phyloP scores from a whole-genome alignment of 495 filamentous ascomycete genomes.

The Penicillium soppii region DNA sequence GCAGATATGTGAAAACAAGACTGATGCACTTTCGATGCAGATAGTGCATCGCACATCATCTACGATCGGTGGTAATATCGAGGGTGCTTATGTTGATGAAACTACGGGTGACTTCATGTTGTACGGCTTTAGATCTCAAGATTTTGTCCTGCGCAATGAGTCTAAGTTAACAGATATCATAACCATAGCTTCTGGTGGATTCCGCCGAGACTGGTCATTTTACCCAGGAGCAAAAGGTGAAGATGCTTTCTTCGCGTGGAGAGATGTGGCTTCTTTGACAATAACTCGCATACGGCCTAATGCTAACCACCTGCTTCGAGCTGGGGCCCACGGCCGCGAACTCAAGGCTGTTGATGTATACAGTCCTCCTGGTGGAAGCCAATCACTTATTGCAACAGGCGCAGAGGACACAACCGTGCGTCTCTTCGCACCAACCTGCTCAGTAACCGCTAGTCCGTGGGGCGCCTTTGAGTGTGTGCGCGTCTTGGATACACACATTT shows the following conservation, averaged over 20 bases:
- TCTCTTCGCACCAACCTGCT: slow-evolving; percentile 39
- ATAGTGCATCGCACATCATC: slow-evolving; percentile 55
- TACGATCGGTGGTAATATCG: slow-evolving; percentile 65
- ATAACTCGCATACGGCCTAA: slow-evolving; percentile 48
- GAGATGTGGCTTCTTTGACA: slow-evolving; percentile 37
- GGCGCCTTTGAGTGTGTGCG: slow-evolving; percentile 53
- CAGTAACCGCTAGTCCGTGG: slow-evolving; percentile 21
- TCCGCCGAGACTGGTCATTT: slow-evolving; percentile 69
- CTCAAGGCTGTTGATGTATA: slow-evolving; percentile 72
- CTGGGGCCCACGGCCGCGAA: slow-evolving; percentile 83
- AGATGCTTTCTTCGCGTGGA: slow-evolving; percentile 52
- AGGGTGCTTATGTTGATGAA: slow-evolving; percentile 60
- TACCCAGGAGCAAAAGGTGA: slow-evolving; percentile 29
- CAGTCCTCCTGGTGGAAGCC: slow-evolving; percentile 6
- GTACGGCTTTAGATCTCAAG: slow-evolving; percentile 75
- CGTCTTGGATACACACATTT: slow-evolving; percentile 70
- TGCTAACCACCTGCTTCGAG: slow-evolving; percentile 54
- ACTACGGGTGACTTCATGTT: slow-evolving; percentile 56
- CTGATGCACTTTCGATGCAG: slow-evolving; percentile 23
- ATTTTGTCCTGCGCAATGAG: slow-evolving; percentile 80
- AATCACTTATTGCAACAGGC: slow-evolving; percentile 66
- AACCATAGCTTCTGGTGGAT: slow-evolving; percentile 76
- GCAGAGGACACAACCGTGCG: slow-evolving; percentile 87
- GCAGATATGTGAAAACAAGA: not conserved
- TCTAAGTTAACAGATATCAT: slow-evolving; percentile 62